Conservation (phyloP, 805 yeast genomes). For the Clavispora fructus region DNA sequence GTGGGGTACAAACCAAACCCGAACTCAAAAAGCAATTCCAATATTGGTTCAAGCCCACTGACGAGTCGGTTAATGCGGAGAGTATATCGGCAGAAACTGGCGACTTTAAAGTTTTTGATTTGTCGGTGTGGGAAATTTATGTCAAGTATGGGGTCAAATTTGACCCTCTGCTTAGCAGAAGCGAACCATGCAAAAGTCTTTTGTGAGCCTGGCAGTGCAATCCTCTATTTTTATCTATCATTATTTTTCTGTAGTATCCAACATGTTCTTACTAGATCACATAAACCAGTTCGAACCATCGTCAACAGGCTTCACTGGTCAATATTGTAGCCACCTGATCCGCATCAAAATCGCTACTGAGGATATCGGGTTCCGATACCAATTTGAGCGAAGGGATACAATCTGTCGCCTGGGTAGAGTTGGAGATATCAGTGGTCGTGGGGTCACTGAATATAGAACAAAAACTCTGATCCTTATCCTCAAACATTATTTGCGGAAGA, state of each 20-base stretch:
- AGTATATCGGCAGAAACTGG: constrained; percentile 22
- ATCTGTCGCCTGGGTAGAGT: background rate
- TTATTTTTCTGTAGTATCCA: background rate
- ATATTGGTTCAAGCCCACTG: constrained; percentile 25
- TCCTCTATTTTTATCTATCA: background rate
- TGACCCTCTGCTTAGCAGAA: constrained; percentile 28
- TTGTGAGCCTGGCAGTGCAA: background rate
- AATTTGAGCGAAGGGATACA: constrained; percentile 3
- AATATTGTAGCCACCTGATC: constrained; percentile 8
- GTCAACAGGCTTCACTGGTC: constrained; percentile 3
- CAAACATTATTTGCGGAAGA: constrained; percentile 7
- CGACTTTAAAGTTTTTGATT: constrained; percentile 39
- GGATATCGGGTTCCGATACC: constrained; percentile 11
- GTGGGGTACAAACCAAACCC: background rate
- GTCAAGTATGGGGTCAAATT: constrained; percentile 33
- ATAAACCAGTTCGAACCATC: background rate
- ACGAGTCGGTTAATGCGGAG: constrained; percentile 15
- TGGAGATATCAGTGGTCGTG: background rate
- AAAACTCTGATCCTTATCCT: constrained; percentile 8
- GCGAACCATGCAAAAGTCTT: constrained; percentile 21
- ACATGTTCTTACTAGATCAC: background rate
- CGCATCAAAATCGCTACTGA: constrained; percentile 14
- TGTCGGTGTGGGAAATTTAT: constrained; percentile 37
- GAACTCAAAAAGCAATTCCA: constrained; percentile 1
- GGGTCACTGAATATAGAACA: constrained; percentile 12